Evolutionary conservation across 306 rosid species (phyloP).

Genomic region (Cyclanthera cordifolia): DNA sequence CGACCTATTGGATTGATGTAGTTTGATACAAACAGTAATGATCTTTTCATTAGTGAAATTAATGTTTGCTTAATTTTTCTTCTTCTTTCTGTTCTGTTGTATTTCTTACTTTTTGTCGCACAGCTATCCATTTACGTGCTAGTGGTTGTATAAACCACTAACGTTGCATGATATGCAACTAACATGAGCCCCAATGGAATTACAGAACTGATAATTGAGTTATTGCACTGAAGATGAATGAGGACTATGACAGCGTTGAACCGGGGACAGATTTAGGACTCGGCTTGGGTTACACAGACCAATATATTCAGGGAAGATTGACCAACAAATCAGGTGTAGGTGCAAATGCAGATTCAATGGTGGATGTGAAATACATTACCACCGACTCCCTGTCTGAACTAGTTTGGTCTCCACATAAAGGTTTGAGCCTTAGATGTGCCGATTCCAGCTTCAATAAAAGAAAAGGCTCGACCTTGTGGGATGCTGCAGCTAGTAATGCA

Average conservation of each 20-base stretch:
- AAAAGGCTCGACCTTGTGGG: conserved; percentile 24
- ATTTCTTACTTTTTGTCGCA: neutral
- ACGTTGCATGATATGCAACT: conserved; percentile 7
- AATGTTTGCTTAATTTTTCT: neutral
- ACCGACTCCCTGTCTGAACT: conserved; percentile 62
- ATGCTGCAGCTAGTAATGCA: conserved; percentile 45
- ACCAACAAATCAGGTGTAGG: conserved; percentile 63
- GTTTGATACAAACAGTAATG: neutral
- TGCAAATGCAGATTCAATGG: conserved; percentile 82
- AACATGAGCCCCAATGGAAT: conserved; percentile 19
- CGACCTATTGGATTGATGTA: neutral
- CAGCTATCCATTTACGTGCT: neutral
- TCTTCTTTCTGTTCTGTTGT: neutral
- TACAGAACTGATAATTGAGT: conserved; percentile 32
- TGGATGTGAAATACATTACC: conserved; percentile 34
- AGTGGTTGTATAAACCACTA: neutral
- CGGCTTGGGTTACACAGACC: conserved; percentile 27
- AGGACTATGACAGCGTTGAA: conserved; percentile 32
- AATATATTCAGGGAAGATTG: conserved; percentile 23
- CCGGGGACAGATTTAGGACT: conserved; percentile 45
- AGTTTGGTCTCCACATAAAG: conserved; percentile 80
- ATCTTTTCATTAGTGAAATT: neutral
- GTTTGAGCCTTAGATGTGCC: conserved; percentile 48
- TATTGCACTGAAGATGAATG: conserved; percentile 41
- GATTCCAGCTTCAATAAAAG: conserved; percentile 35